A percentile compares a stretch with the other conserved stretches of the same genome.
These are phyloP conservation scores for Aspergillus nidulans DNA, from an alignment of 495 filamentous ascomycete genomes.

Conservation along the genomic window DNA sequence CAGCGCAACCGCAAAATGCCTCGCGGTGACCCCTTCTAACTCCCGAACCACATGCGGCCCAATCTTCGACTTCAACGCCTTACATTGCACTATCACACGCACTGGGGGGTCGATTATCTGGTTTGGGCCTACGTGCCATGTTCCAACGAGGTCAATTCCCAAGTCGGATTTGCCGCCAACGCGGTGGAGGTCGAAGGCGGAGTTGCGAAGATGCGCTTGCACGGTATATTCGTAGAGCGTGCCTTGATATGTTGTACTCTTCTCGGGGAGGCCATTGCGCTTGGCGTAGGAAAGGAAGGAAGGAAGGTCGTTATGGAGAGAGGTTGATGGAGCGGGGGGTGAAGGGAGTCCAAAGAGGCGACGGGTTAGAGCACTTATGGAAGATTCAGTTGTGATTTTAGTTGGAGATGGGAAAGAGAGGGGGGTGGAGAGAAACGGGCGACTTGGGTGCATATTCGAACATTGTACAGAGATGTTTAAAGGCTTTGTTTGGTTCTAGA, in stretches of 20 bases:
- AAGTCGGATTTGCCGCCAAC: slow-evolving; percentile 70
- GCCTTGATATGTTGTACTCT: slow-evolving; percentile 41
- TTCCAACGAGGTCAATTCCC: slow-evolving; percentile 81
- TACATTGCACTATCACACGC: slow-evolving; percentile 77
- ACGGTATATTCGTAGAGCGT: slow-evolving; percentile 72
- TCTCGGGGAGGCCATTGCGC: slow-evolving; percentile 34
- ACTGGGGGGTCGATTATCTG: slow-evolving; percentile 32
- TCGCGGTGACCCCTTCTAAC: slow-evolving; percentile 77
- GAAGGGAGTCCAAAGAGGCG: slow-evolving; percentile 38
- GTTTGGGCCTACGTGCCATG: slow-evolving; percentile 51
- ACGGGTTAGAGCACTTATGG: slow-evolving; percentile 20
- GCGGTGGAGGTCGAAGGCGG: slow-evolving; percentile 64
- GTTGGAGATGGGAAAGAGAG: slow-evolving; percentile 15
- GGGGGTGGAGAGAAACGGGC: neutral
- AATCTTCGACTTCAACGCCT: slow-evolving; percentile 52
- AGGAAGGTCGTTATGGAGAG: slow-evolving; percentile 60
- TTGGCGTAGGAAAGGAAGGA: slow-evolving; percentile 70
- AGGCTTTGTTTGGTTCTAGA: neutral
- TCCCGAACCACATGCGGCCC: slow-evolving; percentile 71
- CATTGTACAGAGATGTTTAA: neutral
- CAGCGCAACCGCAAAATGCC: slow-evolving; percentile 48
- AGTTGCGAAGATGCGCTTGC: slow-evolving; percentile 51
- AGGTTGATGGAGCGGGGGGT: slow-evolving; percentile 40
- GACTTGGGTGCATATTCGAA: neutral
- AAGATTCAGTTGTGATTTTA: slow-evolving; percentile 16